phyloP scores from a whole-genome alignment of 1,284 basidiomycete genomes.

The Cryptococcus jaspeensis region DNA sequence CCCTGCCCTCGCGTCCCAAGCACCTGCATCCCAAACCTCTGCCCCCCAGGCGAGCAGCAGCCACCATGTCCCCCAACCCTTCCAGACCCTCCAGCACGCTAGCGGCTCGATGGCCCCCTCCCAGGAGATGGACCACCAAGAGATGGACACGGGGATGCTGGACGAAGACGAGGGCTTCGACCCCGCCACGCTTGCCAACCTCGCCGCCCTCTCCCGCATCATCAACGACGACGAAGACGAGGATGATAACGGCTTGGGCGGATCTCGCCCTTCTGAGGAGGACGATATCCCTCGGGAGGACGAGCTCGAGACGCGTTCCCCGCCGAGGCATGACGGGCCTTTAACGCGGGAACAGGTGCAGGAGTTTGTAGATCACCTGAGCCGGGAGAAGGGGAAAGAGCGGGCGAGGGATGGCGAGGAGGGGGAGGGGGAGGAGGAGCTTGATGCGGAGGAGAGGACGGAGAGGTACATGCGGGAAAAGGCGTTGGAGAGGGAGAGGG shows the following conservation, averaged over 20 bases:
- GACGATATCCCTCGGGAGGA: background rate
- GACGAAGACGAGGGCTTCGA: constrained; percentile 34
- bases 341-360: constrained; percentile 38
- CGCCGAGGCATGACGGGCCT: constrained; percentile 8
- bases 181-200: constrained; percentile 43
- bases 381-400: constrained; percentile 2
- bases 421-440: constrained; percentile 8
- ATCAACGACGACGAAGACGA: constrained; percentile 24
- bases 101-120: background rate
- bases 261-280: background rate
- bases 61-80: too few species aligned
- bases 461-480: constrained; percentile 5
- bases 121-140: background rate
- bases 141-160: constrained; percentile 2
- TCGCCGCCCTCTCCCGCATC: constrained; percentile 43
- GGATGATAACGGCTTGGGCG: constrained; percentile 7
- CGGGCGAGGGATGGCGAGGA: constrained; percentile 8
- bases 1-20: too few species aligned
- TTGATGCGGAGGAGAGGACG: constrained; percentile 8
- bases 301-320: constrained; percentile 9
- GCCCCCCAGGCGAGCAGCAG: too few species aligned
- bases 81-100: too few species aligned
- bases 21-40: too few species aligned
- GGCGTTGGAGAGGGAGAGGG: constrained; percentile 6
- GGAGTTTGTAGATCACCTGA: constrained; percentile 32